These are phyloP conservation scores for Phytophthora melonis DNA, from an alignment of 352 stramenopile species.

Conservation along the genomic window DNA sequence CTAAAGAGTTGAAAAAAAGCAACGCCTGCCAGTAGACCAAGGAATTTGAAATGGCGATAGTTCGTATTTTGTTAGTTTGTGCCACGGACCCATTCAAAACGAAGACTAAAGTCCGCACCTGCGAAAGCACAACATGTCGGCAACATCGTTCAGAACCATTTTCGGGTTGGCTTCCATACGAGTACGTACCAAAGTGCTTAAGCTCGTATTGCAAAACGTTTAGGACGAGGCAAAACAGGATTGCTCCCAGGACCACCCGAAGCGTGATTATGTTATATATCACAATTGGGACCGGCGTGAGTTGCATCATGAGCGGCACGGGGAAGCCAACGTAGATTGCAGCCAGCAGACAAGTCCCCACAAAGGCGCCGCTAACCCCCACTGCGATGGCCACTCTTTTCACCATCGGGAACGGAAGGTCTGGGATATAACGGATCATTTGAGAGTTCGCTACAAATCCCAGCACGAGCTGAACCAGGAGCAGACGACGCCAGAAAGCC, in stretches of 20 bases:
- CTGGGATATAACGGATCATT: not conserved
- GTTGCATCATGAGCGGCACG: not conserved
- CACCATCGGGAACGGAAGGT: not conserved
- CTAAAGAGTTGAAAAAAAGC: not conserved
- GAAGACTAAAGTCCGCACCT: not conserved
- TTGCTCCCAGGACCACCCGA: not conserved
- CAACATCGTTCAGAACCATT: not conserved
- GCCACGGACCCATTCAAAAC: not conserved
- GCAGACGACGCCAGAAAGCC: not conserved
- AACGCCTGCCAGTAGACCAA: not conserved
- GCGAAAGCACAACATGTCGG: not conserved
- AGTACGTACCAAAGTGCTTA: not conserved
- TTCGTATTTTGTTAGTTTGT: not conserved
- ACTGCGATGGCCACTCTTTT: not conserved
- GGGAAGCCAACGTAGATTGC: not conserved
- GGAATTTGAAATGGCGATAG: no score
- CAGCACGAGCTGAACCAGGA: not conserved
- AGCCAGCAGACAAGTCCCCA: not conserved
- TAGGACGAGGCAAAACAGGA: not conserved
- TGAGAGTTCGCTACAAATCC: not conserved
- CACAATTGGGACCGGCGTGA: not conserved
- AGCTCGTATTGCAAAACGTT: not conserved
- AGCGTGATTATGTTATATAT: not conserved
- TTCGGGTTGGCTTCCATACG: not conserved
- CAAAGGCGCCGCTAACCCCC: not conserved